Percentiles rank a stretch among this genome's conserved stretches.
Evolutionary conservation across 257 asterid species (phyloP).

Genomic region (Solanum appendiculatum): DNA sequence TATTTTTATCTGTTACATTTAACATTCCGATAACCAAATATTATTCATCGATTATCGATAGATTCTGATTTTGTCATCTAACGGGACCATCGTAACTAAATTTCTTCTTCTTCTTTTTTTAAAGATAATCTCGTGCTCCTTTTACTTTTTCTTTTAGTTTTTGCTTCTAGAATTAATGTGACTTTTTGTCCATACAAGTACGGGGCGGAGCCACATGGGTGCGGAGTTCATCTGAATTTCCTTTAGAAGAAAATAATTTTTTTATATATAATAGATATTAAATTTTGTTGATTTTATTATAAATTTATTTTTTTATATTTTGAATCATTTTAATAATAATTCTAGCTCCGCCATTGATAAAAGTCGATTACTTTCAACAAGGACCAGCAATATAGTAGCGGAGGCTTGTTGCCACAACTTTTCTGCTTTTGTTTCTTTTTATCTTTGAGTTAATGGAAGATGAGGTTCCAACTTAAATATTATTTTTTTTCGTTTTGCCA

Average conservation of each 20-base stretch:
- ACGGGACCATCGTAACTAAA: not conserved
- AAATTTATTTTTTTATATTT: not conserved
- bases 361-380: not conserved
- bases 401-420: not conserved
- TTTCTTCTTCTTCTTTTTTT: not conserved
- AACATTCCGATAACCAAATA: too few relatives aligned
- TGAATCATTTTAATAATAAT: not conserved
- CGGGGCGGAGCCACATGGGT: rapidly evolving
- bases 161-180: not conserved
- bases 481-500: too few relatives aligned
- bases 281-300: too few relatives aligned
- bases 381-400: not conserved
- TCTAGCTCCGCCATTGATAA: not conserved
- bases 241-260: too few relatives aligned
- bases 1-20: too few relatives aligned
- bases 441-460: not conserved
- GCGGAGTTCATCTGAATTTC: too few relatives aligned
- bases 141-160: not conserved
- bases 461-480: not conserved
- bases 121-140: not conserved
- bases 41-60: too few relatives aligned
- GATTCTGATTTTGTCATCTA: not conserved
- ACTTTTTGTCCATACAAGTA: too few relatives aligned
- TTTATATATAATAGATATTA: too few relatives aligned
- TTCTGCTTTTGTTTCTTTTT: not conserved